A percentile compares a stretch with the other conserved stretches of the same genome.
phyloP scores from a whole-genome alignment of 2,329 filamentous ascomycete species.

The Immersiporthe knoxdaviesiana region DNA sequence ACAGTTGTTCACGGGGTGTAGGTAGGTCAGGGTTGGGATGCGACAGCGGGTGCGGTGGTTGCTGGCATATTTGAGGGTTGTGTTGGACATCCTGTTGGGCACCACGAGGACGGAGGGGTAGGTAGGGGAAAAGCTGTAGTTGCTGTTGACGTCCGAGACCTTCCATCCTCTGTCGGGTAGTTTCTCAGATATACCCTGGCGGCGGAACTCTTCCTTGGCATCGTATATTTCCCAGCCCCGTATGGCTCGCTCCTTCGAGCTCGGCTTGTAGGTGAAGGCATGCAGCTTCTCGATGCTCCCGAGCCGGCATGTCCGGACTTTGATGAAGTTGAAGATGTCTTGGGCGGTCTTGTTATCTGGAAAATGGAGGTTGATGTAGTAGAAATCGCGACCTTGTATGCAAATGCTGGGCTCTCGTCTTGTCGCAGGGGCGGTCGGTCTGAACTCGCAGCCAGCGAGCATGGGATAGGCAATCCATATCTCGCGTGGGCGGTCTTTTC shows the following conservation, averaged over 20 bases:
- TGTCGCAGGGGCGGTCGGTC: conserved; percentile 71
- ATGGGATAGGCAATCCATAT: conserved; percentile 96
- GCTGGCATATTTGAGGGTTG: conserved; percentile 90
- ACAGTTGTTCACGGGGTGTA: conserved; percentile 96
- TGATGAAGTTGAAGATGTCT: conserved; percentile 87
- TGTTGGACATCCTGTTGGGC: conserved; percentile 91
- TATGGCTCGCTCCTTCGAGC: conserved; percentile 67
- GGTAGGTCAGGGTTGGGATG: conserved; percentile 87
- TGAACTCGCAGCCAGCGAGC: conserved; percentile 78
- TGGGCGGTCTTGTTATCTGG: conserved; percentile 71
- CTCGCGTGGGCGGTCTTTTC: conserved; percentile 54
- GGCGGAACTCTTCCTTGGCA: conserved; percentile 79
- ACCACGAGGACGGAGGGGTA: conserved; percentile 87
- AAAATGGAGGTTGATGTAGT: conserved; percentile 90
- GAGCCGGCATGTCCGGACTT: conserved; percentile 76
- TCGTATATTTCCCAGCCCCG: conserved; percentile 88
- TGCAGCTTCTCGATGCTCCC: conserved; percentile 86
- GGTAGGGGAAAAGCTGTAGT: conserved; percentile 89
- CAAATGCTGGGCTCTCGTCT: conserved; percentile 80
- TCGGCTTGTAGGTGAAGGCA: conserved; percentile 75
- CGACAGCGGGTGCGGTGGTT: conserved; percentile 86
- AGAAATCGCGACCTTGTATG: conserved; percentile 90
- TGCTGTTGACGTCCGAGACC: conserved; percentile 84
- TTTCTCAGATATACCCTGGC: conserved; percentile 85
- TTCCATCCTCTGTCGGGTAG: conserved; percentile 82